phyloP scores from a whole-genome alignment of 805 yeast species.

The Lipomyces sp. region DNA sequence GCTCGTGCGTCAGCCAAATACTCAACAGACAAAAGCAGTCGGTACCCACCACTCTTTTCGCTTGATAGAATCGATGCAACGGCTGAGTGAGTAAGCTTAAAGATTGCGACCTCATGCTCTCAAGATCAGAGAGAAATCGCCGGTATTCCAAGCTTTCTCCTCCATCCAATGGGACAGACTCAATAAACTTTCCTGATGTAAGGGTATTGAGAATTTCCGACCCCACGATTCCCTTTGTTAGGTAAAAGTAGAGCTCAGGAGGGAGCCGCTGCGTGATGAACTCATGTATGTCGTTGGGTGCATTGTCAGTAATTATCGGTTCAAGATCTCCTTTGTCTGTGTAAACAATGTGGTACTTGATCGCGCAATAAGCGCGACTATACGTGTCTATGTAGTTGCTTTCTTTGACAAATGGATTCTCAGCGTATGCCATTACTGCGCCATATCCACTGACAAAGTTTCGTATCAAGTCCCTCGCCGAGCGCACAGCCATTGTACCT shows the following conservation, averaged over 20 bases:
- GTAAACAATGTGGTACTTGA: slow-evolving; percentile 75
- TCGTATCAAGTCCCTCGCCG: slow-evolving; percentile 42
- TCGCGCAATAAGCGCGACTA: slow-evolving; percentile 69
- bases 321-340: slow-evolving; percentile 71
- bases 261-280: slow-evolving; percentile 84
- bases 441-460: slow-evolving; percentile 43
- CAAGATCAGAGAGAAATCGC: slow-evolving; percentile 50
- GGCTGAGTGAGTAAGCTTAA: slow-evolving; percentile 71
- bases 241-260: slow-evolving; percentile 80
- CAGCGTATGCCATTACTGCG: slow-evolving; percentile 39
- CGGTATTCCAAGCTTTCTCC: slow-evolving; percentile 62
- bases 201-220: slow-evolving; percentile 69
- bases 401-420: slow-evolving; percentile 25
- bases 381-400: slow-evolving; percentile 52
- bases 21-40: neutral
- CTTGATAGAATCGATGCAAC: slow-evolving; percentile 84
- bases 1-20: neutral
- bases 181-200: slow-evolving; percentile 55
- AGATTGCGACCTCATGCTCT: slow-evolving; percentile 60
- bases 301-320: slow-evolving; percentile 55
- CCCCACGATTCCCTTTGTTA: slow-evolving; percentile 73
- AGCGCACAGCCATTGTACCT: slow-evolving; percentile 31
- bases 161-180: slow-evolving; percentile 33
- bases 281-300: slow-evolving; percentile 82
- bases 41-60: slow-evolving; percentile 38